phyloP scores from a whole-genome alignment of 78 protist genomes.

The Goniomonas avonlea region DNA sequence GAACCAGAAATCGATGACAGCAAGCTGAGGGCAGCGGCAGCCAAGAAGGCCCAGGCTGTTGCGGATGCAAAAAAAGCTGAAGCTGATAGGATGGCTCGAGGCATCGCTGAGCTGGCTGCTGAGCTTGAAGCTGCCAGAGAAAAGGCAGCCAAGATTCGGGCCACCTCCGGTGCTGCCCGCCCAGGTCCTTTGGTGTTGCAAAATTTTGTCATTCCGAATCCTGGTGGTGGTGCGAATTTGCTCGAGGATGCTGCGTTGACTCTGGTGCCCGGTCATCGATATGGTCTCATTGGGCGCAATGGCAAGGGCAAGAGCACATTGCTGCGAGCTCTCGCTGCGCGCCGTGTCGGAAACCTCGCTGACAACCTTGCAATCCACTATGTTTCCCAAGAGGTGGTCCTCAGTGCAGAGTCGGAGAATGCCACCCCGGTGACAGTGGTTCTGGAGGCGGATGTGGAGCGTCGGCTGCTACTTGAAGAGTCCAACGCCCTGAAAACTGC shows the following conservation, averaged over 20 bases:
- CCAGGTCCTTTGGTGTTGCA: background rate
- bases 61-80: slow-evolving; percentile 8
- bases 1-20: too few species aligned
- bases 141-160: background rate
- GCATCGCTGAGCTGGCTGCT: background rate
- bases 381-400: slow-evolving; percentile 74
- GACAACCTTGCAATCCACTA: slow-evolving; percentile 58
- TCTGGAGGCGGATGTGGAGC: slow-evolving; percentile 69
- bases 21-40: too few species aligned
- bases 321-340: slow-evolving; percentile 59
- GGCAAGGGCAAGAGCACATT: slow-evolving; percentile 89
- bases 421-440: background rate
- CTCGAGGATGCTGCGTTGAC: background rate
- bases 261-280: slow-evolving; percentile 34
- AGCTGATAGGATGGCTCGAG: background rate
- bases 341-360: slow-evolving; percentile 54
- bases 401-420: background rate
- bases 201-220: background rate
- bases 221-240: slow-evolving; percentile 6
- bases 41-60: background rate
- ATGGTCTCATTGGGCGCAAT: slow-evolving; percentile 86
- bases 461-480: slow-evolving; percentile 61
- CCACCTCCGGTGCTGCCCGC: background rate
- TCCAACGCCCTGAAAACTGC: background rate
- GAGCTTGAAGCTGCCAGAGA: background rate